Evolutionary conservation across 2,329 filamentous ascomycete species (phyloP), one percentile per base, ranked within the genome.

Genomic region (Neocatenulostroma microsporum): DNA sequence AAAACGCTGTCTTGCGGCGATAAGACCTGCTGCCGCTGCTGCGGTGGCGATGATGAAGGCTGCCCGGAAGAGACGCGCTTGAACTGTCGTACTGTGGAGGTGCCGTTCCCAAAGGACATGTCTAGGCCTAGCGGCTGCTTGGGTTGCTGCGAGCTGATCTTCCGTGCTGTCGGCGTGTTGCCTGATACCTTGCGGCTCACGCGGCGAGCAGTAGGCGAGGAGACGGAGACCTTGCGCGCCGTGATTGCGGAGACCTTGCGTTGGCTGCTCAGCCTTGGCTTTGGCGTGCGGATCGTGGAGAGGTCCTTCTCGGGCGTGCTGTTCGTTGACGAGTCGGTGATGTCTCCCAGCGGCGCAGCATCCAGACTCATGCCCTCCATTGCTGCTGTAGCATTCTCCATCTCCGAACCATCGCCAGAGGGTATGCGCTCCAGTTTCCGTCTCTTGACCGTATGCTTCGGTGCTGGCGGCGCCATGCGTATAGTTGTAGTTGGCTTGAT

Each of bases 101-200:
- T 85, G 6, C 81, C 83, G 61, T 96, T 96, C 34, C 89, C 91
- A 62, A 93, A 96, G 5, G 82, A 93, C 69, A 94, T 80, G 54
- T 96, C 86, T 2, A 91, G 74, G 37, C 87, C 86, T 2, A 95
- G 71, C 0, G 89, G 88, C 46, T 84, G 80, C 61, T 85, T 87
- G 7, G 53, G 37, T 13, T 48, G 49, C 30, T 57, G 53, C 21
- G 57, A 54, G 41, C 64, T 69, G 36, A 67, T 54, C 14, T 62
- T 61, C 14, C 66, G 62, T 21, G 66, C 61, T 3, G 67, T 69
- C 2, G 63, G 61, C 12, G 62, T 67, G 4, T 51, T 49, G 10
- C 54, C 54, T 7, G 58, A 61, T 3, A 50, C 49, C 36, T 58
- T 53, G 24, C 57, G 50, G 34, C 50, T 56, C 19, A 46, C 42